Evolutionary conservation across 2,329 filamentous ascomycete species (phyloP), one percentile per base, ranked within the genome.

Genomic region (Xylaria sp.): DNA sequence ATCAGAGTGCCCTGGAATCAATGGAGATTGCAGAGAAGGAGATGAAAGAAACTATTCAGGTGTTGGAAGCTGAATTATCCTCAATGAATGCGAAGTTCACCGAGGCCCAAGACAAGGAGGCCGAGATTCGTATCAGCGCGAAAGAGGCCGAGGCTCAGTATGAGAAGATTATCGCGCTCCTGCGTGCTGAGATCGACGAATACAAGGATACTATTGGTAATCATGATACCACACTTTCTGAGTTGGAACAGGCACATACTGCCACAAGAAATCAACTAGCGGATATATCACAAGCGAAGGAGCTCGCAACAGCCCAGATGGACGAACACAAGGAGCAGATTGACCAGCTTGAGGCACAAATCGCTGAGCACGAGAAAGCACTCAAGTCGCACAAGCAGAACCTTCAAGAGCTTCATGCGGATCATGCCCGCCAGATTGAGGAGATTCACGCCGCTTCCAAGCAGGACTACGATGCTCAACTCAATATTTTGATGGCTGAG

Each of bases 161-260:
- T 69, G 82, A 90, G 66, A 84, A 87, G 42, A 81, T 90, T 57
- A 82, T 92, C 40, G 82, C 84, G 42, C 84, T 84, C 53, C 81
- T 97, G 49, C 91, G 92, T 70, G 85, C 82, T 67, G 91, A 97
- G 77, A 90, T 97, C 62, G 89, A 94, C 60, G 90, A 93, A 77
- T 94, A 97, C 81, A 94, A 92, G 81, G 82, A 86, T 3, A 88
- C 92, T 44, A 90, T 97, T 74, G 86, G 87, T 71, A 86, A 83
- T 72, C 93, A 94, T 74, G 84, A 89, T 13, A 78, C 86, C 46
- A 92, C 90, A 74, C 89, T 97, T 36, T 85, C 89, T 3, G 88
- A 92, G 72, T 85, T 97, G 15, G 93, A 97, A 79, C 82, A 90
- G 71, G 88, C 90, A 4, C 91, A 97, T 77, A 80, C 86, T 38